Base-by-base conservation (phyloP, 2,329 filamentous ascomycete genomes). In the Ophiostoma australiae region DNA sequence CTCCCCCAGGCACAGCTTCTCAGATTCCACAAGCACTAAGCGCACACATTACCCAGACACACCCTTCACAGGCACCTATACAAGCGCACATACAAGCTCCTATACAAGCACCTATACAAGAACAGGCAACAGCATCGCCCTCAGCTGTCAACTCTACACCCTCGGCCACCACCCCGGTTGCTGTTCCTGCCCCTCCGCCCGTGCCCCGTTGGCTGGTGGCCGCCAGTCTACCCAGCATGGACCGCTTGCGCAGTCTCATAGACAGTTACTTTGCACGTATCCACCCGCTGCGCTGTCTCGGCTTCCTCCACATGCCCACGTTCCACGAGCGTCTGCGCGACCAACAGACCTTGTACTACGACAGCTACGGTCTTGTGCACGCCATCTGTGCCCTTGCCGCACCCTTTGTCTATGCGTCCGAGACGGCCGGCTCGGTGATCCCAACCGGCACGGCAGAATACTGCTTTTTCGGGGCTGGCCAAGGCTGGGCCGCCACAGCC, bases 231-330 rank as follows among this genome's bases (percentile, higher is more conserved):
- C 72, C 72, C 13, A 37, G 68, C 44, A 63, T 71, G 55, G 69
- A 70, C 41, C 52, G 55, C 20, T 41, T 71, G n/a, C 65, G 65
- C 52, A 39, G 39, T 17, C 74, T 76, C 8, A 58, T 73, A 3
- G 74, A 75, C 48, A 71, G 72, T 44, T 76, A 73, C 55, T 76
- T 76, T 70, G 44, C 66, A 48, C 75, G 74, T 23, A 70, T 76
- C 27, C 74, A 76, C 58, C 70, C 71, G n/a, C 69, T 76, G 10
- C 73, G 75, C 15, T 76, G 70, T 41, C 71, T 76, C 37, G 74
- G 73, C n/a, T 76, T 76, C 31, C 65, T 76, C 61, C 75, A 76
- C 69, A 75, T 72, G 70, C 72, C 74, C 4, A 72, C 73, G 5
- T 75, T 76, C 17, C 63, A 74, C 55, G 72, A 73, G 66, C 72